Base-by-base conservation (phyloP, 768 basidiomycete species). In the Suillus luteus region DNA sequence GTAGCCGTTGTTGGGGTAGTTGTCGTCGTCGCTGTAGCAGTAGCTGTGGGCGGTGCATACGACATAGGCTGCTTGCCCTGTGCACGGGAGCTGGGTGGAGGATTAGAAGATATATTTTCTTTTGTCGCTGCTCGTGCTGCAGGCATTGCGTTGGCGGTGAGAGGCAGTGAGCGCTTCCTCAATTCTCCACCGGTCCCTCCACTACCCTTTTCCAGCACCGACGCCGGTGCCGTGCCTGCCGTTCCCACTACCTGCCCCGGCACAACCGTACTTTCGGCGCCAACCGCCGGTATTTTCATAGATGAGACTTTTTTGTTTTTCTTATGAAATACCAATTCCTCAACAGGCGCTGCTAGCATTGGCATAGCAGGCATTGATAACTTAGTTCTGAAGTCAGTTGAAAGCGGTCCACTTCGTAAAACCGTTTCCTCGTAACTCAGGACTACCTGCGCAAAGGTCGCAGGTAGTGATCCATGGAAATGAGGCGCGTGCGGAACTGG, bases 11-110 rank as follows among this genome's bases (percentile, higher is more conserved):
- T 70, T 76, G 80, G 76, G 75, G 75, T 67, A 61, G 75, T 60
- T 41, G 76, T 58, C 3, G 73, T 60, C 22, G 62, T 62, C 8
- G 48, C 48, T 14, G 62, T 63, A 11, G 61, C 37, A 5, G 71
- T 52, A 12, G 69, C 31, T 6, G 71, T 57, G 1, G 74, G 37
- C 0, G 68, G 76, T 12, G 65, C 66, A 73, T 94, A 94, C 2
- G 88, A 82, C 93, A 95, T 95, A 38, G 93, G 94, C 71, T 93
- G 92, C 81, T 96, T 96, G 69, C 94, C 94, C 67, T 92, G 92
- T 27, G 93, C 93, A 17, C 94, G 85, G 59, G 92, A 91, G 65
- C 87, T 89, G 41, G 90, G 93, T 46, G 83, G 85, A 37, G 84
- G 83, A 59, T 75, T 71, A 22, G 68, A 51, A 19, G 73, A 60